Percentiles rank a stretch among this genome's conserved stretches.
Evolutionary conservation across 75 land plant genomes (phyloP).

Genomic region (Pinus tabuliformis): DNA sequence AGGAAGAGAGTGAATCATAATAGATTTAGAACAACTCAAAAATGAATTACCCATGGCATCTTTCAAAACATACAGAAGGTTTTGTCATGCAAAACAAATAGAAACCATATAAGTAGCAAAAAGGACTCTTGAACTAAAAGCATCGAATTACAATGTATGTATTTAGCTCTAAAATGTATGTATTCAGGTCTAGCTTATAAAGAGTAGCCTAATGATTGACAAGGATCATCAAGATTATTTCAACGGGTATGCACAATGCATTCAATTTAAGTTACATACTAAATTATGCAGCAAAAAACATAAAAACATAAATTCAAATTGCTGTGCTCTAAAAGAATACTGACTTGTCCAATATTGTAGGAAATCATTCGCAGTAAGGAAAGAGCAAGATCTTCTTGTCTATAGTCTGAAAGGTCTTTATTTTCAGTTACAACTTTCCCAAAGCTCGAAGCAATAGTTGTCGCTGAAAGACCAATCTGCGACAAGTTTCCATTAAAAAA

Average conservation of each 20-base stretch:
- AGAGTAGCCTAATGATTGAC: not conserved
- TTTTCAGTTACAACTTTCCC: constrained; percentile 83
- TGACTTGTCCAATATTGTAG: constrained; percentile 95
- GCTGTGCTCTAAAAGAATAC: not conserved
- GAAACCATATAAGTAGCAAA: not conserved
- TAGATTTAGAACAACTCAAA: no score
- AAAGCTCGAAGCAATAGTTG: constrained; percentile 97
- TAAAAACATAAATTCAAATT: not conserved
- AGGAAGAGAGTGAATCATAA: no score
- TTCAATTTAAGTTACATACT: not conserved
- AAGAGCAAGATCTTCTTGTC: constrained; percentile 82
- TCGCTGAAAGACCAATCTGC: constrained; percentile 91
- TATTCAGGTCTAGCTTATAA: not conserved
- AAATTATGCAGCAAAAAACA: not conserved
- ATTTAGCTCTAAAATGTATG: not conserved
- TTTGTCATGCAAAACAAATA: not conserved
- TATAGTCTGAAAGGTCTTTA: constrained; percentile 85
- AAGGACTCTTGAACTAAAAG: not conserved
- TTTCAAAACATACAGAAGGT: not conserved
- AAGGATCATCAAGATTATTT: not conserved
- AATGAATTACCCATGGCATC: not conserved
- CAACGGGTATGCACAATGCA: not conserved
- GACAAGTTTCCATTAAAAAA: not conserved
- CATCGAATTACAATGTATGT: not conserved
- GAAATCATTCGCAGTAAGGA: constrained; percentile 97